phyloP scores from a whole-genome alignment of 495 filamentous ascomycete genomes.

The Xylaria castorea region DNA sequence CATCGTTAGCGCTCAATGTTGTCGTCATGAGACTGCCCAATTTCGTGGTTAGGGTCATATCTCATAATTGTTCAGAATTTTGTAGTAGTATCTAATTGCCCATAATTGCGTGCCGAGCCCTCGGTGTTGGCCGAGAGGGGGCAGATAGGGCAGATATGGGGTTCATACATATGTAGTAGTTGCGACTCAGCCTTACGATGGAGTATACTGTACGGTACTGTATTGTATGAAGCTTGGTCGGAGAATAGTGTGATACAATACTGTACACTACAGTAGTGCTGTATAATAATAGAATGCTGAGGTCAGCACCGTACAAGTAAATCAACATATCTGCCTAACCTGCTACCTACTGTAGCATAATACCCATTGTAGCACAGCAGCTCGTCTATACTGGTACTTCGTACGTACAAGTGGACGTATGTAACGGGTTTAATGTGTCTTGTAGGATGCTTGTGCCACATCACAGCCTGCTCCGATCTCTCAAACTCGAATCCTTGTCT shows the following conservation, averaged over 20 bases:
- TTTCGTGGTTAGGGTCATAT: neutral
- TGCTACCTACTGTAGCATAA: neutral
- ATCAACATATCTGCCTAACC: neutral
- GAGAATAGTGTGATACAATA: neutral
- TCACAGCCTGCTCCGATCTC: neutral
- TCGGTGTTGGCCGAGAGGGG: conserved; percentile 8
- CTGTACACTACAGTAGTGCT: neutral
- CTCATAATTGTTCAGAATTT: neutral
- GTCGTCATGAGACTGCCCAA: conserved; percentile 12
- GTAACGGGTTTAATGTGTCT: neutral
- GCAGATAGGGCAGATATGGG: neutral
- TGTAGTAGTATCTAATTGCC: neutral
- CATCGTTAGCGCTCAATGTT: conserved; percentile 3
- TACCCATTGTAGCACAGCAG: neutral
- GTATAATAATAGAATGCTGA: conserved; percentile 17
- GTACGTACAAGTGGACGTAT: neutral
- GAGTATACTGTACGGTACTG: neutral
- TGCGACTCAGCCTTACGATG: conserved; percentile 20
- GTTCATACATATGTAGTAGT: too few species aligned
- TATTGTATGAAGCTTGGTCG: conserved; percentile 1
- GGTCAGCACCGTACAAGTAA: neutral
- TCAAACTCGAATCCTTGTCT: neutral
- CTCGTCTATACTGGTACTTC: neutral
- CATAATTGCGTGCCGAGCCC: neutral
- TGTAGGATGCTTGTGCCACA: conserved; percentile 1